Evolutionary conservation across 352 stramenopile species (phyloP).

Genomic region (Blastocystis sp.): DNA sequence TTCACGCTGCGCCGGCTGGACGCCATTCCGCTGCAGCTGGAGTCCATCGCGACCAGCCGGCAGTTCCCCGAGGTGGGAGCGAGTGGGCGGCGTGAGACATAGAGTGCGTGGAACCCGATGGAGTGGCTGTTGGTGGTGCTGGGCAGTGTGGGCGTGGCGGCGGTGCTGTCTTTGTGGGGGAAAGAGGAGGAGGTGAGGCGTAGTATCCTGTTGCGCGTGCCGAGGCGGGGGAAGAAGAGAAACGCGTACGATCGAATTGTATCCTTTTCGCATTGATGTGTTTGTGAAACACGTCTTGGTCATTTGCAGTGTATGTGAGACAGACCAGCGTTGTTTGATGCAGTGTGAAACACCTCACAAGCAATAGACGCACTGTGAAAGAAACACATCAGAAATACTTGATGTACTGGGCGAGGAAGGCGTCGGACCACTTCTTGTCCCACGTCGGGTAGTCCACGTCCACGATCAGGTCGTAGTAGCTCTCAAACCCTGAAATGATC

Average conservation of each 20-base stretch:
- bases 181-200: not conserved
- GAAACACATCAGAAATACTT: conserved; percentile 21
- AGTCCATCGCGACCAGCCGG: conserved; percentile 4
- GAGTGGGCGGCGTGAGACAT: not conserved
- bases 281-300: not conserved
- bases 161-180: not conserved
- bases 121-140: conserved; percentile 54
- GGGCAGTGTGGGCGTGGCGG: not conserved
- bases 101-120: conserved; percentile 37
- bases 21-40: conserved; percentile 40
- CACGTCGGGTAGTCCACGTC: not conserved
- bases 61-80: conserved; percentile 37
- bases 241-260: conserved; percentile 51
- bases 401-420: not conserved
- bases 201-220: conserved; percentile 2
- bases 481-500: conserved; percentile 37
- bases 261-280: not conserved
- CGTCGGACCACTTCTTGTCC: not conserved
- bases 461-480: not conserved
- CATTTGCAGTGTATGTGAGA: not conserved
- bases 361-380: not conserved
- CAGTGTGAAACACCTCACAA: not conserved
- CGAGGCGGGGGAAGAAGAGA: not conserved
- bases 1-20: not conserved
- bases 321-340: not conserved